Conservation (phyloP, 768 basidiomycete genomes). For the Podaxis rugospora region DNA sequence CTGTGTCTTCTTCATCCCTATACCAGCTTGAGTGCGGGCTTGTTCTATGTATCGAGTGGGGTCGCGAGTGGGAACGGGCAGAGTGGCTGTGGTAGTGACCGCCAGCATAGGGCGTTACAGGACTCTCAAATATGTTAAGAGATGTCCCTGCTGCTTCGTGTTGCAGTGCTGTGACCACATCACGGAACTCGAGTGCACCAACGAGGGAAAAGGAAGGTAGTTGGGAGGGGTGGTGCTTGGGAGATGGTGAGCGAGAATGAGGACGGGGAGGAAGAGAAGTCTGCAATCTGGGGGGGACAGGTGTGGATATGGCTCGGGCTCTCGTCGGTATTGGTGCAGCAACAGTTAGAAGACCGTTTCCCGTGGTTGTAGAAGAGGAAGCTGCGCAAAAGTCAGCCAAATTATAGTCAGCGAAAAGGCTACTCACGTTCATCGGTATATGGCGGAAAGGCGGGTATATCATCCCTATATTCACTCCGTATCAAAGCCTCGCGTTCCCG, state of each 20-base stretch:
- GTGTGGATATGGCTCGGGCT: constrained; percentile 36
- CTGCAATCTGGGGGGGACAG: constrained; percentile 31
- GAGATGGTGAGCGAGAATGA: constrained; percentile 48
- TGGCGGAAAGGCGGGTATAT: constrained; percentile 36
- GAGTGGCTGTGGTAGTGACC: constrained; percentile 61
- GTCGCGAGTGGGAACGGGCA: constrained; percentile 12
- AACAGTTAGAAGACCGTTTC: constrained; percentile 22
- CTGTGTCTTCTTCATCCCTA: constrained; percentile 24
- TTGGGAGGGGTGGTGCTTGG: constrained; percentile 38
- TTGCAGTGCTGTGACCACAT: constrained; percentile 80
- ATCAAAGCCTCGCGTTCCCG: constrained; percentile 45
- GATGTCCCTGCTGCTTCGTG: constrained; percentile 58
- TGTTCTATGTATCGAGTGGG: not conserved
- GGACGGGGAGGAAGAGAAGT: constrained; percentile 35
- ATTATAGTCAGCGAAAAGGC: not conserved
- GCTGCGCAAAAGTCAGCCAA: constrained; percentile 10
- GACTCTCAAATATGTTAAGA: constrained; percentile 63
- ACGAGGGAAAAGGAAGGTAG: constrained; percentile 88
- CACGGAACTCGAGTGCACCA: constrained; percentile 93
- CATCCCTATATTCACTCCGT: constrained; percentile 53
- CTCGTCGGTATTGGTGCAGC: constrained; percentile 30
- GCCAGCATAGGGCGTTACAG: constrained; percentile 63
- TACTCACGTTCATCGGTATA: constrained; percentile 63
- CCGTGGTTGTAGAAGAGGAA: constrained; percentile 13
- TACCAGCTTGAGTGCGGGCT: constrained; percentile 20